Evolutionary conservation across 139 green algal genomes (phyloP).

Genomic region (Coccomyxa sp.): DNA sequence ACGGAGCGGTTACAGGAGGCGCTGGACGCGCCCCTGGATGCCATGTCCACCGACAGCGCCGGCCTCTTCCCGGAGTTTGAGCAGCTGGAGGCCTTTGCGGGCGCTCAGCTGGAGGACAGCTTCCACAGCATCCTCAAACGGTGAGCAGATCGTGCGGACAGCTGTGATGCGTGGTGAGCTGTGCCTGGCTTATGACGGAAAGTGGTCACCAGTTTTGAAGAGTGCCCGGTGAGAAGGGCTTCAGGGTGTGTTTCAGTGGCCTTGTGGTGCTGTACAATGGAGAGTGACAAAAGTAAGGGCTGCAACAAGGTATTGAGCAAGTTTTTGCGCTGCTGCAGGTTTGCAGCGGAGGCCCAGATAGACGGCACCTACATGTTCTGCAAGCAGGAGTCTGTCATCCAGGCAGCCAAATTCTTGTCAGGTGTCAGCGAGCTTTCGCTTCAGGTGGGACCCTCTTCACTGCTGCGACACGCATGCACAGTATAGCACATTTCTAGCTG

Average conservation of each 20-base stretch:
- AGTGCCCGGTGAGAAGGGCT: too few relatives aligned
- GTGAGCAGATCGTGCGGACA: too few relatives aligned
- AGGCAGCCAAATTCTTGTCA: constrained; percentile 27
- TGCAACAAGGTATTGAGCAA: too few relatives aligned
- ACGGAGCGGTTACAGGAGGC: constrained; percentile 20
- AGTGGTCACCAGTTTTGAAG: too few relatives aligned
- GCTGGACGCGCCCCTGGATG: constrained; percentile 23
- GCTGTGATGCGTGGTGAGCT: too few relatives aligned
- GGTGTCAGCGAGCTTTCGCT: constrained; percentile 21
- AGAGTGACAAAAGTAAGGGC: too few relatives aligned
- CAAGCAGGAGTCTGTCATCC: constrained; percentile 34
- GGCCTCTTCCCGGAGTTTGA: constrained; percentile 66
- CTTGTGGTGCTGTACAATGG: too few relatives aligned
- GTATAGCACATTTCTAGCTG: neutral
- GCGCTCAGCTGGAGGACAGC: constrained; percentile 17
- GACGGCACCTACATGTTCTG: constrained; percentile 57
- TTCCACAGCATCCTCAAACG: constrained; percentile 23
- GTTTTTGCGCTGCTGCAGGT: neutral
- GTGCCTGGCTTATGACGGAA: too few relatives aligned
- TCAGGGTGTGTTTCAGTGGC: too few relatives aligned
- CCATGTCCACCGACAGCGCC: constrained; percentile 25
- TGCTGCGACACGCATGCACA: neutral
- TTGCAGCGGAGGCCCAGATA: constrained; percentile 30
- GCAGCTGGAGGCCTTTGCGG: constrained; percentile 60
- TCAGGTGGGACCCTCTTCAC: neutral